Evolutionary conservation across 2,329 filamentous ascomycete species (phyloP), one percentile per base, ranked within the genome.

Genomic region (Arthrobotrys sinensis): DNA sequence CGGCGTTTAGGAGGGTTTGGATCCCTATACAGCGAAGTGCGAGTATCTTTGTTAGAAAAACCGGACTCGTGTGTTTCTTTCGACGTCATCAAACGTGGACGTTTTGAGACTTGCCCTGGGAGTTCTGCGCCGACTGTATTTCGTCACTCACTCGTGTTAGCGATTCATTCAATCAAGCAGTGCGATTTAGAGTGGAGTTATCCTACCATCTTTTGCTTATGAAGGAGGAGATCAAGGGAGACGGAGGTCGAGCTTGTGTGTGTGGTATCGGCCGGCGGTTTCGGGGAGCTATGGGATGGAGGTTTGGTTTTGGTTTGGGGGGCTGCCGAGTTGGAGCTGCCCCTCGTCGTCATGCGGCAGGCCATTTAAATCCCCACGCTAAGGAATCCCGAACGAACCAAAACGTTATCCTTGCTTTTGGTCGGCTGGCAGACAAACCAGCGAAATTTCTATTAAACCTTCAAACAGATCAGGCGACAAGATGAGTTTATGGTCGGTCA

Each of bases 81-180:
- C 46, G 48, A 48, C 60, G 50, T 53, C 52, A 38, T 57, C 32
- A n/a, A 16, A 34, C 4, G n/a, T 14, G 43, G 16, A 24, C 36
- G 38, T 19, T 16, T 32, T 3, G 19, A 60, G 76, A 78, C 83
- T 92, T 99, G 86, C 96, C 96, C 83, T 93, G 91, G 81, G 96
- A 98, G 88, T 98, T 98, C 87, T 98, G 96, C 84, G 95, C 96
- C 85, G 96, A 96, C 95, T 98, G 84, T 82, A 80, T 6, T 16
- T 38, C 32, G n/a, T 53, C 24, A 19, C 16, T 19, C 43, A 19
- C 12, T 5, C 1, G 12, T 45, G 19, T 67, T 62, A 67, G 70
- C 46, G 19, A 57, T 36, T 14, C 7, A n/a, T 10, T 19, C 11
- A 12, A 53, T 10, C 14, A 48, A 72, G 12, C 19, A 32, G 55